These are phyloP conservation scores for Davidsoniella eucalypti DNA, from an alignment of 2,329 filamentous ascomycete species.

Conservation along the genomic window DNA sequence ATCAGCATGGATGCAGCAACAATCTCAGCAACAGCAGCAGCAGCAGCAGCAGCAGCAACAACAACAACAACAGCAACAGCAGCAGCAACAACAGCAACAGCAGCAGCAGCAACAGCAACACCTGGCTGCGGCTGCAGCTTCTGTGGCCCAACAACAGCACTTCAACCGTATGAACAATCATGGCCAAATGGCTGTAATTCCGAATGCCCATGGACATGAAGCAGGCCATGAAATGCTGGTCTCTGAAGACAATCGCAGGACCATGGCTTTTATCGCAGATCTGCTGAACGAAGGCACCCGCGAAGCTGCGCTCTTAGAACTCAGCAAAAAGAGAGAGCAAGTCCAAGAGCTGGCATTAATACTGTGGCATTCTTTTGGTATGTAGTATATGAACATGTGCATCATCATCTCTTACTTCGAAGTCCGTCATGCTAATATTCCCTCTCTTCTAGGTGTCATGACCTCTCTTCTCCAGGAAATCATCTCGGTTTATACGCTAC, in stretches of 20 bases:
- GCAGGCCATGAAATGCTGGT: conserved; percentile 44
- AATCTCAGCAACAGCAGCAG: too few relatives aligned
- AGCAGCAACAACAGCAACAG: conserved; percentile 46
- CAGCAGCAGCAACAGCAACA: conserved; percentile 41
- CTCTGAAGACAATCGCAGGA: conserved; percentile 80
- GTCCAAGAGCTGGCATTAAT: conserved; percentile 92
- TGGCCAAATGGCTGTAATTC: conserved; percentile 20
- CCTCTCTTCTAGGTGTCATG: conserved; percentile 66
- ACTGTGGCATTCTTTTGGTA: conserved; percentile 97
- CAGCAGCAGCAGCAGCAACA: conserved; percentile 37
- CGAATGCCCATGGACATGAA: conserved; percentile 36
- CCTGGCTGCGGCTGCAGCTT: conserved; percentile 37
- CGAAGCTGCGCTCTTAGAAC: conserved; percentile 79
- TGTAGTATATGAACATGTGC: conserved; percentile 19
- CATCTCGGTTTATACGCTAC: conserved; percentile 91
- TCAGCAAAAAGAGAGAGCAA: conserved; percentile 97
- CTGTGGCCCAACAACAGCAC: conserved; percentile 39
- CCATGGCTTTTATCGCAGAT: conserved; percentile 86
- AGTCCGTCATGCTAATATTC: conserved; percentile 9
- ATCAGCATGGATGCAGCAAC: conserved; percentile 32
- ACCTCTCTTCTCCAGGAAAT: conserved; percentile 94
- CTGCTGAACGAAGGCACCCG: conserved; percentile 73
- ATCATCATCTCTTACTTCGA: neutral
- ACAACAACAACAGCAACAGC: conserved; percentile 52
- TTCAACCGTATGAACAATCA: conserved; percentile 59